These are phyloP conservation scores for Straminergon stramineum DNA, from an alignment of 225 moss, liverwort and hornwort species.

Conservation along the genomic window DNA sequence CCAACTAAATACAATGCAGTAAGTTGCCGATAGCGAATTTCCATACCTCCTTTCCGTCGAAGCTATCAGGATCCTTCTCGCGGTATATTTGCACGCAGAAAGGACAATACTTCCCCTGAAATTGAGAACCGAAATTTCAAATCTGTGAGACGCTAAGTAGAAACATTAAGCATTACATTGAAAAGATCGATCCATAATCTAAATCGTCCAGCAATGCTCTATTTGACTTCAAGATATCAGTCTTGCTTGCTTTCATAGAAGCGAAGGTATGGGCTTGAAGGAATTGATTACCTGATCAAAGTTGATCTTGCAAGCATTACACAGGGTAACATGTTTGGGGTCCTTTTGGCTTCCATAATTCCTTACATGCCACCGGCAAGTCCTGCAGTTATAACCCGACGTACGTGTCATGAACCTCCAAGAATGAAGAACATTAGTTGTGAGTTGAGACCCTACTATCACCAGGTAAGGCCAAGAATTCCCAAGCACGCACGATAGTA, in stretches of 20 bases:
- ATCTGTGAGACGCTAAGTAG: background rate
- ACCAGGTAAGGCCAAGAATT: background rate
- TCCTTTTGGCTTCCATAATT: conserved; percentile 95
- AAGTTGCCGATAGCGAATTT: background rate
- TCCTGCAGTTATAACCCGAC: conserved; percentile 52
- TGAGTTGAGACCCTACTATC: background rate
- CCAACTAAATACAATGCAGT: background rate
- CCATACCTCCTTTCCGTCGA: conserved; percentile 94
- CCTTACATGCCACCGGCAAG: conserved; percentile 97
- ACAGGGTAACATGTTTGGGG: conserved; percentile 90
- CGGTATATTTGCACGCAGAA: conserved; percentile 99
- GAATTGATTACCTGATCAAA: conserved; percentile 69
- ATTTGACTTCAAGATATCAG: background rate
- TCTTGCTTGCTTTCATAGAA: background rate
- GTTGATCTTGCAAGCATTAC: conserved; percentile 99
- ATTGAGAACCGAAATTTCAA: background rate
- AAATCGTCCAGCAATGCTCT: background rate
- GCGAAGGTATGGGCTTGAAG: background rate
- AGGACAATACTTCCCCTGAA: conserved; percentile 91
- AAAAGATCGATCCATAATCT: background rate
- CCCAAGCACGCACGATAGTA: background rate
- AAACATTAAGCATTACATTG: background rate
- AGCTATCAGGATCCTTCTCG: conserved; percentile 97
- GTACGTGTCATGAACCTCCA: background rate
- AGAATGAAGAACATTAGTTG: background rate